These are phyloP conservation scores for Mangifera indica DNA, from an alignment of 345 rosid genomes.

Conservation along the genomic window DNA sequence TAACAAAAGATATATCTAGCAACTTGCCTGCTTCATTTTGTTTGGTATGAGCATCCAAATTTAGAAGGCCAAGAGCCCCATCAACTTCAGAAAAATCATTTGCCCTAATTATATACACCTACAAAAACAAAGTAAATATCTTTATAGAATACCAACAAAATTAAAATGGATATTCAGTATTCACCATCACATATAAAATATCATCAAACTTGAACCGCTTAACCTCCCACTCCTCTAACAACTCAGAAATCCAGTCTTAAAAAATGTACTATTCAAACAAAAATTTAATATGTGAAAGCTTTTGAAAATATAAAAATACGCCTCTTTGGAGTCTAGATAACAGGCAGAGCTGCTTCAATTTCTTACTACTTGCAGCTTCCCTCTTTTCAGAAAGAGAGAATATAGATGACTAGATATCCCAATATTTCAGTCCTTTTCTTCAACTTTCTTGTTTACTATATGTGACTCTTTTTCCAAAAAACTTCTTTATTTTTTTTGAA, in stretches of 20 bases:
- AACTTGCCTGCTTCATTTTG: slow-evolving; percentile 53
- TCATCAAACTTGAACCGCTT: background rate
- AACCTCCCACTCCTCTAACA: background rate
- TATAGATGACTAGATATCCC: slow-evolving; percentile 18
- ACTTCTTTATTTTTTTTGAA: slow-evolving; percentile 21
- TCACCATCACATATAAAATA: background rate
- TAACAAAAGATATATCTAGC: slow-evolving; percentile 2
- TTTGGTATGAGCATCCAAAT: slow-evolving; percentile 57
- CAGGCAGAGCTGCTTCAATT: background rate
- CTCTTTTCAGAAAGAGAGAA: too few relatives aligned
- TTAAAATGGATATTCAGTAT: slow-evolving; percentile 1
- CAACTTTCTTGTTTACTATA: background rate
- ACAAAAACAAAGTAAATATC: slow-evolving; percentile 20
- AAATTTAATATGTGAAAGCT: background rate
- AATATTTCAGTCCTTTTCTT: background rate
- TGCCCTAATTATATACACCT: slow-evolving; percentile 63
- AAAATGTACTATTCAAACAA: background rate
- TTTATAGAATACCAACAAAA: slow-evolving; percentile 3
- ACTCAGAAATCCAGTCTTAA: background rate
- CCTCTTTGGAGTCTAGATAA: background rate
- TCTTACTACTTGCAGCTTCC: too few relatives aligned
- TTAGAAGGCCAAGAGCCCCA: slow-evolving; percentile 67
- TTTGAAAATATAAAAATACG: background rate
- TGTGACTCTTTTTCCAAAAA: background rate
- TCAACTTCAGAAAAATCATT: slow-evolving; percentile 60